Conservation (phyloP, 2,329 filamentous ascomycete genomes). For the Alternaria triticina region DNA sequence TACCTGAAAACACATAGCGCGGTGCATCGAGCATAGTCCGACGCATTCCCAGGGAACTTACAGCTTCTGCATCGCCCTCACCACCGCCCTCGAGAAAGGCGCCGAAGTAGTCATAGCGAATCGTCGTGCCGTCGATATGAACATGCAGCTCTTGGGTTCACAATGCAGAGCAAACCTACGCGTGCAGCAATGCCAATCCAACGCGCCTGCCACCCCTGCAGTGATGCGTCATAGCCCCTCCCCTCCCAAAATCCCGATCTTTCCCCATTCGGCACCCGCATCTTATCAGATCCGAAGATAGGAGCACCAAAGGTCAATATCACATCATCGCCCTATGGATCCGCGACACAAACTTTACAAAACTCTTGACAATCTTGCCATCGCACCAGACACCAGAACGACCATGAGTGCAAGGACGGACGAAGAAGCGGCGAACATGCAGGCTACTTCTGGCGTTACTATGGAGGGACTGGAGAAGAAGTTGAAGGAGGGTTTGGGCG, state of each 20-base stretch:
- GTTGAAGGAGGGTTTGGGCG: conserved; percentile 72
- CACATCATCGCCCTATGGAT: conserved; percentile 34
- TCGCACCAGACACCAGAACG: conserved; percentile 19
- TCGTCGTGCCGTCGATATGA: conserved; percentile 44
- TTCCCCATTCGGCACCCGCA: conserved; percentile 14
- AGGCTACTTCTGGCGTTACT: conserved; percentile 68
- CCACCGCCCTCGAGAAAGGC: conserved; percentile 72
- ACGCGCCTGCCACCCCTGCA: conserved; percentile 17
- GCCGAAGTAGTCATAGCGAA: conserved; percentile 56
- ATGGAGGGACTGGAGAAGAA: conserved; percentile 72
- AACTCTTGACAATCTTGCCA: conserved; percentile 35
- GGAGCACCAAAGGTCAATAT: conserved; percentile 20
- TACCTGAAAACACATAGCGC: neutral
- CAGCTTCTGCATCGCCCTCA: conserved; percentile 80
- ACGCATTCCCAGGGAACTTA: conserved; percentile 53
- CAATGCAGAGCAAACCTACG: conserved; percentile 1
- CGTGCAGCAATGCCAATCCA: conserved; percentile 1
- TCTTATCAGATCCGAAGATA: conserved; percentile 48
- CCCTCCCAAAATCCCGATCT: conserved; percentile 8
- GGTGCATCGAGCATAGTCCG: neutral
- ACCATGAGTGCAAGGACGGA: conserved; percentile 54
- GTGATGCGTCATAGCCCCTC: conserved; percentile 24
- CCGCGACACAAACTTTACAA: conserved; percentile 44
- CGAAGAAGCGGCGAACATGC: conserved; percentile 57
- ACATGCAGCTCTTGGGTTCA: conserved; percentile 30